These are phyloP conservation scores for Colletotrichum spaethianum DNA, from an alignment of 2,329 filamentous ascomycete genomes.

Conservation along the genomic window DNA sequence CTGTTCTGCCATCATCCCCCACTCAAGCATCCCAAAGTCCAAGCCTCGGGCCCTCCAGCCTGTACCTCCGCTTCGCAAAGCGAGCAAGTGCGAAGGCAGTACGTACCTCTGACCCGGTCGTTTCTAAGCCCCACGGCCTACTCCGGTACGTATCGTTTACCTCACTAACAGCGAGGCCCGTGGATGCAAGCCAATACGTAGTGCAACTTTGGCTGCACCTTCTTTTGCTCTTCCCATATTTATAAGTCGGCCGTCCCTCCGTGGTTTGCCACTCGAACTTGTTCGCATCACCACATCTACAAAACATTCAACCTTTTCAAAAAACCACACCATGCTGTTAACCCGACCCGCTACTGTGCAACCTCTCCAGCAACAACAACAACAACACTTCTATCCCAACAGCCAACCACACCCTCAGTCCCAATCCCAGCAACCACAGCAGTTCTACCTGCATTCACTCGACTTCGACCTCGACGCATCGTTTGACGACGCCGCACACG, in stretches of 20 bases:
- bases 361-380: slow-evolving; percentile 29
- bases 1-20: slow-evolving; percentile 12
- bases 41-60: slow-evolving; percentile 35
- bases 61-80: slow-evolving; percentile 32
- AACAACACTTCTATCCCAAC: slow-evolving; percentile 6
- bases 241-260: slow-evolving; percentile 37
- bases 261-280: slow-evolving; percentile 28
- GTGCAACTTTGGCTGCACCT: slow-evolving; percentile 2
- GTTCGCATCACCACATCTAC: slow-evolving; percentile 8
- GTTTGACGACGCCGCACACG: slow-evolving; percentile 21
- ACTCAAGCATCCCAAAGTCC: slow-evolving; percentile 11
- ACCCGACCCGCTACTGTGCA: slow-evolving; percentile 31
- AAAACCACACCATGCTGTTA: slow-evolving; percentile 39
- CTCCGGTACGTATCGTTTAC: slow-evolving; percentile 20
- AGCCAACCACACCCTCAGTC: slow-evolving; percentile 13
- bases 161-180: slow-evolving; percentile 8
- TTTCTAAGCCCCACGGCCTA: slow-evolving; percentile 17
- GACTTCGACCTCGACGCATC: slow-evolving; percentile 28
- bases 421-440: slow-evolving; percentile 4
- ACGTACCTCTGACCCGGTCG: slow-evolving; percentile 23
- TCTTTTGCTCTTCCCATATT: slow-evolving; percentile 29
- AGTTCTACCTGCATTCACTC: slow-evolving; percentile 22
- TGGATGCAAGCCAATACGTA: slow-evolving; percentile 36
- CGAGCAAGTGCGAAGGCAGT: slow-evolving; percentile 13
- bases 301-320: slow-evolving; percentile 12